Percentiles rank a stretch among this genome's conserved stretches.
These are phyloP conservation scores for Thelephora aurantiotincta DNA, from an alignment of 768 basidiomycete genomes.

Conservation along the genomic window DNA sequence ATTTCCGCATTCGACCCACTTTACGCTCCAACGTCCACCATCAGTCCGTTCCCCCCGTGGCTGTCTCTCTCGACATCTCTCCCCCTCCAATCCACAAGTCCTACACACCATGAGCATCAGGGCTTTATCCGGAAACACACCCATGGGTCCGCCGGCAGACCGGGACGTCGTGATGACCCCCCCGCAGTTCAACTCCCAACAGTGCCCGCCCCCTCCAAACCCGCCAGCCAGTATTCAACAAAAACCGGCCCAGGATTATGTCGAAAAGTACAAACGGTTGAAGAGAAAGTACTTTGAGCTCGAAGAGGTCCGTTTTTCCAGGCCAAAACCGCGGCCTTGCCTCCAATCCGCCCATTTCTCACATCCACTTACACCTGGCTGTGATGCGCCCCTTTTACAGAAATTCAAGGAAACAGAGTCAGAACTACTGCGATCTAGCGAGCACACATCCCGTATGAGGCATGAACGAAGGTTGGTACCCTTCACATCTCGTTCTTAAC, in stretches of 20 bases:
- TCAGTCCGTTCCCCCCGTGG: neutral
- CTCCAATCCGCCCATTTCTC: neutral
- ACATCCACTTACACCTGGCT: neutral
- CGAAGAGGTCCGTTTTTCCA: slow-evolving; percentile 36
- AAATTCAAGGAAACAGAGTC: slow-evolving; percentile 44
- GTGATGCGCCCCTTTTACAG: slow-evolving; percentile 17
- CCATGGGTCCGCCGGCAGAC: slow-evolving; percentile 28
- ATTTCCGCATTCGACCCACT: no score
- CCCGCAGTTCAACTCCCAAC: slow-evolving; percentile 25
- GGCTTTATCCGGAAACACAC: slow-evolving; percentile 6
- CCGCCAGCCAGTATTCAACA: slow-evolving; percentile 5
- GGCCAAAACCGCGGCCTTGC: neutral
- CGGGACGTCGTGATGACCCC: slow-evolving; percentile 40
- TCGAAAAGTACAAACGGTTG: slow-evolving; percentile 50
- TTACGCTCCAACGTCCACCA: neutral
- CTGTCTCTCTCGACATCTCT: neutral
- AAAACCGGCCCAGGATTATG: slow-evolving; percentile 24
- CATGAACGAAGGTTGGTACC: slow-evolving; percentile 45
- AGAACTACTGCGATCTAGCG: slow-evolving; percentile 45
- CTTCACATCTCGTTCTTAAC: neutral
- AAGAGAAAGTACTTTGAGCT: slow-evolving; percentile 56
- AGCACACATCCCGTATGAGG: slow-evolving; percentile 46
- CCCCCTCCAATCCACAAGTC: neutral
- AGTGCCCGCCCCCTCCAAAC: slow-evolving; percentile 14
- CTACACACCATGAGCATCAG: neutral